Base-by-base conservation (phyloP, 2,329 filamentous ascomycete species). In the Didymella pomorum region DNA sequence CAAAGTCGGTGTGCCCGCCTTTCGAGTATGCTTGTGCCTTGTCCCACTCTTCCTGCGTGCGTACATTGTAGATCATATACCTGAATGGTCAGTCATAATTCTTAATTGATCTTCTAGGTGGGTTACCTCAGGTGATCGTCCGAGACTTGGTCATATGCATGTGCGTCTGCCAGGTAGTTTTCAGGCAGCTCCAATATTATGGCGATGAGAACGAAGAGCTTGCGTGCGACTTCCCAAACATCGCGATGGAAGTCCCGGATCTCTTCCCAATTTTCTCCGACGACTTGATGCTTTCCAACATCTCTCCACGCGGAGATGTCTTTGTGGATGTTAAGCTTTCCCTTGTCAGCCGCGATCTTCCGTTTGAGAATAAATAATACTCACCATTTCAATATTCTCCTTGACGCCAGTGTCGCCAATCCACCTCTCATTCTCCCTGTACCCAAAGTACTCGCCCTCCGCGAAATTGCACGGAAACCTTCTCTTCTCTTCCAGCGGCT, bases 1-100 rank as follows among this genome's bases (percentile, higher is more conserved):
- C 84, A 0, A 86, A 74, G 60, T 87, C 84, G 0, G 84, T 86
- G 61, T 87, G 84, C 0, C 84, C 84, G 9, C 58, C 56, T 41
- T 60, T 59, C 61, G 52, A 76, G 73, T 75, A 37, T 68, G 72
- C 1, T 78, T 79, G 64, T 2, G 61, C 51, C 80, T 77, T 37
- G 76, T 78, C 77, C 60, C 63, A 58, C 20, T 66, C 64, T 26
- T 65, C 60, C 20, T 53, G 52, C 3, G 55, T 56, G 23, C 66
- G 58, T 2, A 64, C 60, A 33, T 67, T 66, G 37, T 69, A 65
- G 11, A 69, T 54, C 64, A 67, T 67, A 43, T 67, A 69, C 10
- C 50, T 52, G 6, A 6, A 31, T 47, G 35, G 2, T 33, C 5
- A 28, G 8, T 20, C 11, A 12, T 42, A 16, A 12, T 21, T 7